These are phyloP conservation scores for Verticillium nubilum DNA, from an alignment of 2,329 filamentous ascomycete genomes.

Conservation along the genomic window DNA sequence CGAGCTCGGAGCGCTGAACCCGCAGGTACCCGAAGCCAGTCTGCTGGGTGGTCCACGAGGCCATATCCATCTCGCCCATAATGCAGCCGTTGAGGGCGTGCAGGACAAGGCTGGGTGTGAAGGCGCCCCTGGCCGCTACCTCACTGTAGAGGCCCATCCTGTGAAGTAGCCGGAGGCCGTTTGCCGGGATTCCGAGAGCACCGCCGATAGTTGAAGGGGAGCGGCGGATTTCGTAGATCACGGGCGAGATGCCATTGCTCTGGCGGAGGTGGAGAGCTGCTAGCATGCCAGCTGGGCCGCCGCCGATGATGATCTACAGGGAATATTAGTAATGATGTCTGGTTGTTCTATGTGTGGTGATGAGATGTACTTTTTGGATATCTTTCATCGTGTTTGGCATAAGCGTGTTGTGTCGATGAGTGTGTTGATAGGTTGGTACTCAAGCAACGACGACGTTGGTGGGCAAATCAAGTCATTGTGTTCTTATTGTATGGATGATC, in stretches of 20 bases:
- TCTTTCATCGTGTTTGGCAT: no score
- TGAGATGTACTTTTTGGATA: background rate
- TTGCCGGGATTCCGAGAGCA: slow-evolving; percentile 5
- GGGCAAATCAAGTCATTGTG: no score
- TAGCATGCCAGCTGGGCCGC: slow-evolving; percentile 21
- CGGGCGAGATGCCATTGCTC: background rate
- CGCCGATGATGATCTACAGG: slow-evolving; percentile 4
- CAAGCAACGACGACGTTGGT: no score
- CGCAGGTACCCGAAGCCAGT: slow-evolving; percentile 7
- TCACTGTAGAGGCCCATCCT: slow-evolving; percentile 3
- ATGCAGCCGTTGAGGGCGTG: slow-evolving; percentile 2
- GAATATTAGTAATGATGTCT: no score
- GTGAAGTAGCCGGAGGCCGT: slow-evolving; percentile 4
- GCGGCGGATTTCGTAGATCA: slow-evolving; percentile 6
- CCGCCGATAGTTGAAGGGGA: slow-evolving; percentile 2
- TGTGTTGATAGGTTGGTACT: no score
- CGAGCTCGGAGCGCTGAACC: slow-evolving; percentile 1
- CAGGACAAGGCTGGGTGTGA: slow-evolving; percentile 2
- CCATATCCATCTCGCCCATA: slow-evolving; percentile 5
- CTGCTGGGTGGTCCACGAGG: slow-evolving; percentile 2
- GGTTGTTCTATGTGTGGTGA: background rate
- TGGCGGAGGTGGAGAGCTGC: slow-evolving; percentile 3
- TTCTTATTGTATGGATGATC: no score
- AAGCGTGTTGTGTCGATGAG: no score
- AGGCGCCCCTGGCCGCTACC: slow-evolving; percentile 1